phyloP scores from a whole-genome alignment of 306 rosid species.

The Cucumis hystrix region DNA sequence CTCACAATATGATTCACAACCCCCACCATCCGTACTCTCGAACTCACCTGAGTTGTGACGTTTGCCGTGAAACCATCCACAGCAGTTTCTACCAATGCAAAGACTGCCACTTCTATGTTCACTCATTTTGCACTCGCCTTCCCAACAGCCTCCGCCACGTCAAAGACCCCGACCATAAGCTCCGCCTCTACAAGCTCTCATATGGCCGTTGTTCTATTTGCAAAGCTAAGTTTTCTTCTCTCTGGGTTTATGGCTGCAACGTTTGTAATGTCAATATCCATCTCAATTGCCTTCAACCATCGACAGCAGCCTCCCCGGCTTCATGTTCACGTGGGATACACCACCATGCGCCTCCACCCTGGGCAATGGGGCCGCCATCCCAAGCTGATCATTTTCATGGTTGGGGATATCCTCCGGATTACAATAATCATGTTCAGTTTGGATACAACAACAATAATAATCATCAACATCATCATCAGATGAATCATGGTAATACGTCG shows the following conservation, averaged over 20 bases:
- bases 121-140: constrained; percentile 11
- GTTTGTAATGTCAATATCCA: neutral
- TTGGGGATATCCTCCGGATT: neutral
- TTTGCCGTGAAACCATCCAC: constrained; percentile 3
- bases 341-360: neutral
- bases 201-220: neutral
- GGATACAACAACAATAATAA: too few relatives aligned
- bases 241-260: neutral
- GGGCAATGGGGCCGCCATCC: neutral
- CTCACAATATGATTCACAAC: neutral
- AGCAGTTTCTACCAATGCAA: constrained; percentile 12
- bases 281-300: neutral
- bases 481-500: neutral
- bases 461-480: too few relatives aligned
- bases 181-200: neutral
- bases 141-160: constrained; percentile 10
- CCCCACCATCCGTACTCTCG: neutral
- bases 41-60: neutral
- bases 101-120: constrained; percentile 8
- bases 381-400: neutral
- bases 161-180: neutral
- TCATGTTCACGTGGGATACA: neutral
- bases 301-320: neutral
- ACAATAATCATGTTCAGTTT: neutral
- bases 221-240: neutral